Percentiles rank a stretch among this genome's conserved stretches.
These are phyloP conservation scores for Pseudocercospora eumusae DNA, from an alignment of 2,329 filamentous ascomycete species.

Conservation along the genomic window DNA sequence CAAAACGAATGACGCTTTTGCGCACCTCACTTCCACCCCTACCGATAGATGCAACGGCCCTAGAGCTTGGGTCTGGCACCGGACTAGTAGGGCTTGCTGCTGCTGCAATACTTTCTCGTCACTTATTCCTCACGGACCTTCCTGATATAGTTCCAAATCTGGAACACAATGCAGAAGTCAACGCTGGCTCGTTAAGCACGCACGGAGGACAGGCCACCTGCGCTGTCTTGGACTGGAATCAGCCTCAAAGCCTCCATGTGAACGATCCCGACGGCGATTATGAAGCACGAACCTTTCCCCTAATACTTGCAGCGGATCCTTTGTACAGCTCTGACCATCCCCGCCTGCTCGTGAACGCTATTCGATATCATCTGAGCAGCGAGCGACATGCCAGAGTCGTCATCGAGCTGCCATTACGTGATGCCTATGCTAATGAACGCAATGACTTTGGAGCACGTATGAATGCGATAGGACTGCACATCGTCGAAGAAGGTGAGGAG, in stretches of 20 bases:
- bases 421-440: slow-evolving; percentile 67
- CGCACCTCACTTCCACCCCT: slow-evolving; percentile 23
- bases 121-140: slow-evolving; percentile 78
- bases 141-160: slow-evolving; percentile 82
- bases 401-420: slow-evolving; percentile 77
- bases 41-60: slow-evolving; percentile 39
- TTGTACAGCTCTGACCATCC: slow-evolving; percentile 87
- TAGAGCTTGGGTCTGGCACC: slow-evolving; percentile 89
- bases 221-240: slow-evolving; percentile 72
- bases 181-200: slow-evolving; percentile 57
- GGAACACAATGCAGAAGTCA: slow-evolving; percentile 68
- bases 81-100: slow-evolving; percentile 87
- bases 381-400: slow-evolving; percentile 64
- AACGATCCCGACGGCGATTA: slow-evolving; percentile 17
- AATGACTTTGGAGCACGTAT: slow-evolving; percentile 64
- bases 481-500: slow-evolving; percentile 64
- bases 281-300: slow-evolving; percentile 42
- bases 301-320: slow-evolving; percentile 82
- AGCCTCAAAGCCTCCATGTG: slow-evolving; percentile 50
- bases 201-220: slow-evolving; percentile 61
- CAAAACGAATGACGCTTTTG: slow-evolving; percentile 63
- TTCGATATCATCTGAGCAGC: slow-evolving; percentile 66
- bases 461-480: slow-evolving; percentile 52
- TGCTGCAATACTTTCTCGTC: slow-evolving; percentile 66
- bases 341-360: slow-evolving; percentile 67